phyloP scores from a whole-genome alignment of 805 yeast genomes.

The Saturnispora dispora region DNA sequence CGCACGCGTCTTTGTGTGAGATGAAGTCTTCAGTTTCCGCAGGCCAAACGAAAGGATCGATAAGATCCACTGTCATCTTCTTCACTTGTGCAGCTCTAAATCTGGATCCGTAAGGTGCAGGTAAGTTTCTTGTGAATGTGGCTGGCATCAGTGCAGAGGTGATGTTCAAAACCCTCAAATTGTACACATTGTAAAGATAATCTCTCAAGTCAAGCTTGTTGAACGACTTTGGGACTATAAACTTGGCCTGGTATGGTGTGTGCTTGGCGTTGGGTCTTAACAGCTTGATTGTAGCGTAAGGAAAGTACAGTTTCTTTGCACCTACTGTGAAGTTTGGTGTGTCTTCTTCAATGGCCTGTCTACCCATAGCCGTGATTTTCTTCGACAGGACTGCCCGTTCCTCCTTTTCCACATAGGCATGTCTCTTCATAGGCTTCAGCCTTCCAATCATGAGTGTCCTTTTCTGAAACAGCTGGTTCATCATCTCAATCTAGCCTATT shows the following conservation, averaged over 20 bases:
- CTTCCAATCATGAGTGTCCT: constrained; percentile 25
- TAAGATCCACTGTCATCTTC: constrained; percentile 96
- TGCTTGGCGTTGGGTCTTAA: constrained; percentile 92
- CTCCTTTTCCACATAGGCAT: neutral
- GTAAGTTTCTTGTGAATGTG: constrained; percentile 46
- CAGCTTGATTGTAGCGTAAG: constrained; percentile 71
- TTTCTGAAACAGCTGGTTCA: constrained; percentile 9
- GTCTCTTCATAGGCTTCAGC: constrained; percentile 17
- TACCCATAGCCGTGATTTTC: constrained; percentile 21
- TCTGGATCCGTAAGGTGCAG: constrained; percentile 53
- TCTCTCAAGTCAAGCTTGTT: constrained; percentile 93
- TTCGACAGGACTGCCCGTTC: constrained; percentile 23
- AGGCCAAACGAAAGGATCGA: constrained; percentile 96
- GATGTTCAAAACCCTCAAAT: constrained; percentile 78
- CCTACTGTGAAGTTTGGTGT: constrained; percentile 81
- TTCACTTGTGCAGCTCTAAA: constrained; percentile 73
- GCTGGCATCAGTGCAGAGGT: constrained; percentile 80
- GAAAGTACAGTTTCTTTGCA: constrained; percentile 67
- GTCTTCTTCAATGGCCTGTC: constrained; percentile 48
- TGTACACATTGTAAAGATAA: constrained; percentile 83
- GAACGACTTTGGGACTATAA: constrained; percentile 87
- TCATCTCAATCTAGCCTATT: neutral
- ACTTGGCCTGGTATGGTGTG: constrained; percentile 95
- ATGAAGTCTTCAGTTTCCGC: constrained; percentile 33
- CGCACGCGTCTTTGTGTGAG: constrained; percentile 27